Base-by-base conservation (phyloP, 2,329 filamentous ascomycete genomes). In the Botrytis cinerea region DNA sequence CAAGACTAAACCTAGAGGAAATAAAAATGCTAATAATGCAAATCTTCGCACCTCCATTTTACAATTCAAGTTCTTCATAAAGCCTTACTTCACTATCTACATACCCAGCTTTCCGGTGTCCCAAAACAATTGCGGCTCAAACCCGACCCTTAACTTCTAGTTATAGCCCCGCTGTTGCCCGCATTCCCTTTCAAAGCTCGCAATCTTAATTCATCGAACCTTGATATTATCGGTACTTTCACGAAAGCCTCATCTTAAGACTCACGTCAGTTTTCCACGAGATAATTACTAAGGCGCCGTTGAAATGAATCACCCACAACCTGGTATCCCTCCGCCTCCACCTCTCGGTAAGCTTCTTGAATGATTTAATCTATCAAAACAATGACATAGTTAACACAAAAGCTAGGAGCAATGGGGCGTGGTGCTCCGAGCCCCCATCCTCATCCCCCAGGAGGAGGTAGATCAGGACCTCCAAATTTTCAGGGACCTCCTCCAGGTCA, bases 91-190 rank as follows among this genome's bases (percentile, higher is more conserved):
- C 28, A 9, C n/a, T 48, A 46, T 12, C 45, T 20, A 22, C 16
- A 22, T 38, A 22, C 16, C 18, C 32, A 64, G 18, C 40, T 54
- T 68, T 66, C 20, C n/a, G 25, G 38, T 43, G 43, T 22, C 62
- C 51, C 22, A 45, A 57, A 72, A 35, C 2, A 25, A 61, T 14
- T 43, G 62, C 51, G 40, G 51, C 71, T 48, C 28, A 68, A 60
- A 28, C 32, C 16, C 8, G 12, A 73, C 1, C 18, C 32, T 57
- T 69, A 51, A 43, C 10, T 69, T 51, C n/a, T 54, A 73, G 43
- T 69, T 73, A 73, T 61, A 69, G 51, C 51, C 63, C 25, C 32
- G 25, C 38, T 20, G 40, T 54, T 25, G 63, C 63, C 54, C 54
- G 35, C 43, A 28, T 32, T 40, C 22, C 25, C 35, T 66, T 64